A percentile compares a stretch with the other conserved stretches of the same genome.
These are phyloP conservation scores for Camellia granthamiana DNA, from an alignment of 148 eudicot genomes.

Conservation along the genomic window DNA sequence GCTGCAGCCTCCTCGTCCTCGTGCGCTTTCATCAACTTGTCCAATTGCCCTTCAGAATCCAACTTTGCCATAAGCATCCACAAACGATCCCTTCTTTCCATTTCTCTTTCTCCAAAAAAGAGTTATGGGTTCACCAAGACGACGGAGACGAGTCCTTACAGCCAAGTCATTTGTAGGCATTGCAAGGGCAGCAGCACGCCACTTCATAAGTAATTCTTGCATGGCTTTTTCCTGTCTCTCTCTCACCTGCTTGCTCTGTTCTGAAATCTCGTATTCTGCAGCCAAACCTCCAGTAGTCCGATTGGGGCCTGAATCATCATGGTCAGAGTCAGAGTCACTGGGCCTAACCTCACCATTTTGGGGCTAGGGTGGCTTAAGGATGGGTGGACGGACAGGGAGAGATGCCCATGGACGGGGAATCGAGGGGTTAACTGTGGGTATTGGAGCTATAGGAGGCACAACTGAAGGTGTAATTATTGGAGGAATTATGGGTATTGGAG, in stretches of 20 bases:
- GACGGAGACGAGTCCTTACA: conserved; percentile 69
- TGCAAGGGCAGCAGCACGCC: conserved; percentile 87
- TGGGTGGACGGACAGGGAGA: no score
- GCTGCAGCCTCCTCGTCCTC: conserved; percentile 83
- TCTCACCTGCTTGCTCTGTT: no score
- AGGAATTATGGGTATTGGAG: conserved; percentile 40
- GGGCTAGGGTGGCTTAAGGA: no score
- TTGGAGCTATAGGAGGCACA: no score
- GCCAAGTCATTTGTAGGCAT: conserved; percentile 92
- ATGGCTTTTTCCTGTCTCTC: conserved; percentile 63
- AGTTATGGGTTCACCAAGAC: conserved; percentile 87
- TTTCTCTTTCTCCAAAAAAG: conserved; percentile 88
- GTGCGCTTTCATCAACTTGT: conserved; percentile 77
- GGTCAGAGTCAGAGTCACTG: no score
- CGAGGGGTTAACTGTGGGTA: no score
- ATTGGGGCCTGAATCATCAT: no score
- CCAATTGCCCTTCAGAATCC: conserved; percentile 34
- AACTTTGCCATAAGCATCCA: conserved; percentile 78
- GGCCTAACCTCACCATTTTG: no score
- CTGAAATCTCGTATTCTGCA: no score
- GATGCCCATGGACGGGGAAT: no score
- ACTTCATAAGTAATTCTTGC: conserved; percentile 78
- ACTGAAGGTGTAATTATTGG: neutral
- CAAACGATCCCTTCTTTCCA: conserved; percentile 92
- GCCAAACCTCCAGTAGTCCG: no score